Evolutionary conservation across 306 rosid genomes (phyloP).

Genomic region (Lathyrus aphaca): DNA sequence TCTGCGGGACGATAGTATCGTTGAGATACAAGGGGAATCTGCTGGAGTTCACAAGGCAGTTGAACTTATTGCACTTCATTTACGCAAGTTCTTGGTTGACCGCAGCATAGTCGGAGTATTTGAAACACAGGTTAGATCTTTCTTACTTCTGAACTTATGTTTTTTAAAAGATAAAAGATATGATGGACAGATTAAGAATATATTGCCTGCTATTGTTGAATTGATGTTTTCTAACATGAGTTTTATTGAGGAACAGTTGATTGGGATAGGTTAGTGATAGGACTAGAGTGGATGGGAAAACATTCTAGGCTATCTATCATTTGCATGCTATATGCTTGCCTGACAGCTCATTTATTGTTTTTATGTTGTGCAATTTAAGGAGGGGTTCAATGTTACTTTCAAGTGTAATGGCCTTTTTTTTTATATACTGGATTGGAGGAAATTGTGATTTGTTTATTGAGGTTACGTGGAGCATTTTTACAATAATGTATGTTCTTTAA

Average conservation of each 20-base stretch:
- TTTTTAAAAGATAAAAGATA: conserved; percentile 7
- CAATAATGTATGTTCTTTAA: neutral
- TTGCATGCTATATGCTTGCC: conserved; percentile 5
- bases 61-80: conserved; percentile 59
- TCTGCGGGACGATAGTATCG: conserved; percentile 59
- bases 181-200: neutral
- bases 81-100: conserved; percentile 63
- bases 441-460: neutral
- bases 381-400: conserved; percentile 27
- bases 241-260: conserved; percentile 11
- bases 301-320: conserved; percentile 12
- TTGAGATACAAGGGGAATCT: conserved; percentile 64
- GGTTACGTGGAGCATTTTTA: conserved; percentile 18
- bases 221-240: conserved; percentile 23
- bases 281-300: conserved; percentile 17
- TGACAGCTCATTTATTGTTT: neutral
- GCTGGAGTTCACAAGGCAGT: conserved; percentile 60
- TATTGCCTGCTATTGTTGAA: conserved; percentile 1
- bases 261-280: conserved; percentile 14
- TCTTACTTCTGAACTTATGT: conserved; percentile 9
- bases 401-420: neutral
- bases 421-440: conserved; percentile 1
- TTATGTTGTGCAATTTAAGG: conserved; percentile 20
- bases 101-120: conserved; percentile 64
- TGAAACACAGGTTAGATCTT: conserved; percentile 53